These are phyloP conservation scores for Fennellomyces sp. DNA, from an alignment of 371 early-diverging fungal genomes.

Conservation along the genomic window DNA sequence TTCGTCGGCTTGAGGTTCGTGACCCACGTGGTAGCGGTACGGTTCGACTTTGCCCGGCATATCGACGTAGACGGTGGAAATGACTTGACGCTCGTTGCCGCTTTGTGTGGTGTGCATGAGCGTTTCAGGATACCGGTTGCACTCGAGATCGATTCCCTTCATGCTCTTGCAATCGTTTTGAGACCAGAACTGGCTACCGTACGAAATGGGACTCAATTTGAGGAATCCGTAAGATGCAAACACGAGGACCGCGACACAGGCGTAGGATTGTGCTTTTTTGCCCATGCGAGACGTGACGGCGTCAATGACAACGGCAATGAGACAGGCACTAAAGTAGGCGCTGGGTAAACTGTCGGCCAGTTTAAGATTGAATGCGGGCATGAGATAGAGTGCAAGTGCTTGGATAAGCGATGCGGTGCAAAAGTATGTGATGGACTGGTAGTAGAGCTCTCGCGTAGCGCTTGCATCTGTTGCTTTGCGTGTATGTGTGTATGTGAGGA, in stretches of 20 bases:
- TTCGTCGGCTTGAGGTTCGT: conserved; percentile 28
- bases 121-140: conserved; percentile 11
- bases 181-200: conserved; percentile 7
- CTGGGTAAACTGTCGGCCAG: conserved; percentile 34
- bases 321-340: conserved; percentile 22
- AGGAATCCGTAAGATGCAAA: conserved; percentile 15
- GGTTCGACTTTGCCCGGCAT: conserved; percentile 23
- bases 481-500: neutral
- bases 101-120: neutral
- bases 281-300: conserved; percentile 17
- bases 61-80: conserved; percentile 9
- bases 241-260: neutral
- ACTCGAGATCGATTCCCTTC: conserved; percentile 6
- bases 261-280: conserved; percentile 8
- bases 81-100: neutral
- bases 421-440: conserved; percentile 24
- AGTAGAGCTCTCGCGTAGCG: conserved; percentile 19
- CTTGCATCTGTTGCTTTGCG: neutral
- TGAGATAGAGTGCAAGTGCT: conserved; percentile 8
- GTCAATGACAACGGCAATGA: conserved; percentile 24
- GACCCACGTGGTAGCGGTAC: conserved; percentile 27
- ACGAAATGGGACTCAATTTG: conserved; percentile 21
- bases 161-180: conserved; percentile 5
- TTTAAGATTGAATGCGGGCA: conserved; percentile 6
- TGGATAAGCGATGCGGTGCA: conserved; percentile 19